These are phyloP conservation scores for Mariannaea elegans DNA, from an alignment of 2,329 filamentous ascomycete species.

Conservation along the genomic window DNA sequence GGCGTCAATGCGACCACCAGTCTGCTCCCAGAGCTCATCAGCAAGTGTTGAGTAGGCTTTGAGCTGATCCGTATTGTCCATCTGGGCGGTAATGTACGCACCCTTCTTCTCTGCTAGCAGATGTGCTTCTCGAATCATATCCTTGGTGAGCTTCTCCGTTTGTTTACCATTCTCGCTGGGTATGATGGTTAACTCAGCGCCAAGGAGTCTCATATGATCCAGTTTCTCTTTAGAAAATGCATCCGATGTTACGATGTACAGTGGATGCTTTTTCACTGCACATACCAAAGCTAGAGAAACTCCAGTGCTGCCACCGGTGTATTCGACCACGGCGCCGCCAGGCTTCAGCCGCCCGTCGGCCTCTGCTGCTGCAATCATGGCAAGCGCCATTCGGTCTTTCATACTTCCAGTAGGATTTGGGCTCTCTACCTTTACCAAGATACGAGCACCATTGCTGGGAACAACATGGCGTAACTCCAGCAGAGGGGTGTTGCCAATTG, in stretches of 20 bases:
- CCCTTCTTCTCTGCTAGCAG: neutral
- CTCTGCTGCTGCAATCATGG: constrained; percentile 8
- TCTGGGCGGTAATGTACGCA: neutral
- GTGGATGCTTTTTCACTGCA: neutral
- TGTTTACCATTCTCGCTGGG: neutral
- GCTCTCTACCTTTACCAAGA: neutral
- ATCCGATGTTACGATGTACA: neutral
- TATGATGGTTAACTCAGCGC: neutral
- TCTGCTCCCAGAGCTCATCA: neutral
- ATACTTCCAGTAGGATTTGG: constrained; percentile 14
- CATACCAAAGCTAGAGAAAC: constrained; percentile 11
- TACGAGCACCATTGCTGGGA: neutral
- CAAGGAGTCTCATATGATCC: neutral
- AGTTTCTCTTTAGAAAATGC: constrained; percentile 1
- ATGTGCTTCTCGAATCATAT: neutral
- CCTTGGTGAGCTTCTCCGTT: neutral
- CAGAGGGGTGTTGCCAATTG: neutral
- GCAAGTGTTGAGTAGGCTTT: neutral
- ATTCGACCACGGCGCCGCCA: constrained; percentile 6
- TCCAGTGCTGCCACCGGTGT: constrained; percentile 16
- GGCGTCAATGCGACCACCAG: neutral
- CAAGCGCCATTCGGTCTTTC: constrained; percentile 15
- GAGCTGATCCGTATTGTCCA: neutral
- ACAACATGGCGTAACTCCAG: neutral
- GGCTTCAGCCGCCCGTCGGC: neutral